Evolutionary conservation across 805 yeast genomes (phyloP), one percentile per base, ranked within the genome.

Genomic region (Ogataea ramenticola): DNA sequence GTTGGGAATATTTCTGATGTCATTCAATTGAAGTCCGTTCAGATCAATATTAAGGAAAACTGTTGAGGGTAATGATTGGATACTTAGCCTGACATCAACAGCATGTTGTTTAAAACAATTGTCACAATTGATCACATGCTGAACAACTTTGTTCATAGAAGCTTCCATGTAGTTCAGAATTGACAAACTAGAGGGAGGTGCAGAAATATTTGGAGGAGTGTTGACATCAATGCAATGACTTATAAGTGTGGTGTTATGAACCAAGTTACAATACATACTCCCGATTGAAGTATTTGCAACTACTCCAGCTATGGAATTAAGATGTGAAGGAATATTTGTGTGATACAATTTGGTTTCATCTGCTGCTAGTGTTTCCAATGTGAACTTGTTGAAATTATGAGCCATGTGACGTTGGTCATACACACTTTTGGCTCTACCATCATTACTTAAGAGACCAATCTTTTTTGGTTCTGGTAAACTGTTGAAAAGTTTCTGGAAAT

Each of bases 51-150:
- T 85, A 40, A 86, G 61, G 2, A 82, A 71, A 29, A 88, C 57
- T 11, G 86, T 68, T 1, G 83, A 80, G 0, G 96, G 89, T 26
- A 82, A 62, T 36, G 68, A 69, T n/a, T 68, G 65, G 1, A 82
- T 72, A 1, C 69, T 64, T 42, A 73, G 69, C 24, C 70, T 67
- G 4, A 77, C 72, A 49, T 82, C 83, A 31, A 83, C 66, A 4
- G 70, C 59, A 47, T 79, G 90, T 44, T 64, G 68, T 36, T 65
- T 64, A 8, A 68, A 65, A 51, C 84, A 79, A 30, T 65, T 66
- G 21, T 73, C 75, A 55, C 85, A 80, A 53, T 68, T 64, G 21
- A 78, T 72, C 15, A 75, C 70, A 5, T 74, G 69, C 31, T 76
- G 74, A 24, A 68, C 66, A 27, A 58, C 54, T 48, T 75, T 74